Evolutionary conservation across 352 stramenopile species (phyloP).

Genomic region (Phytopythium mirpurense): DNA sequence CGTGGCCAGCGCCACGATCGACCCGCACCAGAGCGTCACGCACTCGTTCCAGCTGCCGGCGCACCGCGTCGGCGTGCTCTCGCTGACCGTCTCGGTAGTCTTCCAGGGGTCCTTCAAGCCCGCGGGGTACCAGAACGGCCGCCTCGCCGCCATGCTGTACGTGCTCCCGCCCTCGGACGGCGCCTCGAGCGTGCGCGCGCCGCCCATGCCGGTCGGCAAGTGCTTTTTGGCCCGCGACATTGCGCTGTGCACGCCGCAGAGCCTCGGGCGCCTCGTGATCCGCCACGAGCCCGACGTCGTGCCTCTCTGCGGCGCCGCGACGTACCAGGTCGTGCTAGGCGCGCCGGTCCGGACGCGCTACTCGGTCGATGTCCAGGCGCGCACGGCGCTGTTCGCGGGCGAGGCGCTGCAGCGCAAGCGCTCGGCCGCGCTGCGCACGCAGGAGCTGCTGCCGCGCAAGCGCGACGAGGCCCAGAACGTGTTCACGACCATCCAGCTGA

Average conservation of each 20-base stretch:
- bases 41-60: slow-evolving; percentile 55
- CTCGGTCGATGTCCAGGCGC: slow-evolving; percentile 49
- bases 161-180: slow-evolving; percentile 25
- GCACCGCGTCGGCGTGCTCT: slow-evolving; percentile 34
- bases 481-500: slow-evolving; percentile 66
- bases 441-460: slow-evolving; percentile 52
- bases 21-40: slow-evolving; percentile 53
- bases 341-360: slow-evolving; percentile 67
- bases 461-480: slow-evolving; percentile 62
- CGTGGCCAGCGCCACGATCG: slow-evolving; percentile 39
- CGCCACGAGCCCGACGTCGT: slow-evolving; percentile 52
- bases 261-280: slow-evolving; percentile 57
- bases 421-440: slow-evolving; percentile 52
- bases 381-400: slow-evolving; percentile 36
- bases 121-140: slow-evolving; percentile 65
- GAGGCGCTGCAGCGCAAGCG: slow-evolving; percentile 47
- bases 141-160: slow-evolving; percentile 75
- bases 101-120: slow-evolving; percentile 76
- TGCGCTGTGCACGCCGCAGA: slow-evolving; percentile 57
- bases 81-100: slow-evolving; percentile 51
- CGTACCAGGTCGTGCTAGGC: slow-evolving; percentile 72
- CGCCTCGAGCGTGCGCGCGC: slow-evolving; percentile 10
- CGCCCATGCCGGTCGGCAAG: slow-evolving; percentile 51
- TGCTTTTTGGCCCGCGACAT: slow-evolving; percentile 47
- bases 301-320: slow-evolving; percentile 38